Conservation (phyloP, 768 basidiomycete species). For the Psilocybe sp. region DNA sequence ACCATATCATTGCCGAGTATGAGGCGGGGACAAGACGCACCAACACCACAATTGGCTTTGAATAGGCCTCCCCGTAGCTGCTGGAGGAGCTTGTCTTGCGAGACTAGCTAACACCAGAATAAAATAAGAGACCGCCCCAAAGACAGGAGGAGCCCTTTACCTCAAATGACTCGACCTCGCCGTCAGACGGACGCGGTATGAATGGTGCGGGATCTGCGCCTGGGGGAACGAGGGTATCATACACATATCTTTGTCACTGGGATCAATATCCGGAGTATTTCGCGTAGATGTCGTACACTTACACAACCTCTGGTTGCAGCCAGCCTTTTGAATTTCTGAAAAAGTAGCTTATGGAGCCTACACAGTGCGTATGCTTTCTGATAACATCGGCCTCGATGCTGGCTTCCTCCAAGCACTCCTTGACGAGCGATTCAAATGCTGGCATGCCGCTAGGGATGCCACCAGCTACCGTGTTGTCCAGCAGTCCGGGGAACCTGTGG, state of each 20-base stretch:
- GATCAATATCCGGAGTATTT: constrained; percentile 4
- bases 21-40: constrained; percentile 32
- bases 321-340: constrained; percentile 69
- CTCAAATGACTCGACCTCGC: constrained; percentile 93
- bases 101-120: constrained; percentile 51
- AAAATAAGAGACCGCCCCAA: not conserved
- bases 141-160: constrained; percentile 33
- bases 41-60: constrained; percentile 90
- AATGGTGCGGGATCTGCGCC: constrained; percentile 45
- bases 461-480: constrained; percentile 92
- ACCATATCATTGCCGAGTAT: no score
- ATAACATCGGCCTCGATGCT: constrained; percentile 70
- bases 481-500: constrained; percentile 73
- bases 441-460: constrained; percentile 83
- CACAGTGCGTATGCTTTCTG: constrained; percentile 50
- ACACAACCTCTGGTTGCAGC: constrained; percentile 89
- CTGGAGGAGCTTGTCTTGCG: constrained; percentile 56
- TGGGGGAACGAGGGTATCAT: constrained; percentile 73
- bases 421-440: constrained; percentile 72
- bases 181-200: constrained; percentile 76
- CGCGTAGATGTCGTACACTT: constrained; percentile 17
- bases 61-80: constrained; percentile 72
- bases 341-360: constrained; percentile 82
- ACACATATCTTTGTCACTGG: constrained; percentile 60
- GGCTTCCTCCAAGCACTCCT: constrained; percentile 94